Evolutionary conservation across 345 rosid species (phyloP), one percentile per base, ranked within the genome.

Genomic region (Turritis glabra): DNA sequence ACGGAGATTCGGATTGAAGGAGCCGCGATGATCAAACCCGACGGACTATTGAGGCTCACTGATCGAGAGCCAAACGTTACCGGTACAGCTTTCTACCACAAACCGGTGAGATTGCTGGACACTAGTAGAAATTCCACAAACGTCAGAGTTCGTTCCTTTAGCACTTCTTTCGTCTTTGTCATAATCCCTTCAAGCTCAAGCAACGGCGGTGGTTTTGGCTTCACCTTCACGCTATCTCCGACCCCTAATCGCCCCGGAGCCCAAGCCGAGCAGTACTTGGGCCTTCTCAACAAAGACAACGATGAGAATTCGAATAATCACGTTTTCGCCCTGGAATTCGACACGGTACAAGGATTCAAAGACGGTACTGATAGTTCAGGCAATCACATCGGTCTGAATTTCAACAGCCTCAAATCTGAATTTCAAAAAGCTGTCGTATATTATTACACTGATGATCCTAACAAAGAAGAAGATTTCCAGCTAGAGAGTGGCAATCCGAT

Each of bases 301-400:
- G 22, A 84, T 2, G 74, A 67, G 8, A 6, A 69, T 0, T 0
- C 5, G 3, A 15, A 66, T 0, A 84, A 89, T 70, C 87, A 83
- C 47, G 73, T 89, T 29, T 79, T 89, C 19, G 88, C 88, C 0
- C 84, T 89, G 1, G 94, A 89, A 25, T 82, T 89, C 35, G 91
- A 86, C 70, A 86, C 90, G 0, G 84, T 83, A 3, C 86, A 69
- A 56, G 93, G 93, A 8, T 77, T 83, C 80, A 71, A 75, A 3
- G 81, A 72, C 2, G 46, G 1, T 11, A 0, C 3, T 0, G 80
- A 80, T 21, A 26, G 65, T 0, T 52, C 13, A 15, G 89, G 89
- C 23, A 87, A 84, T 56, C 88, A 89, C 69, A 77, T 86, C 8
- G 91, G 88, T 19, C 44, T 89, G 50, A 82, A 85, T 64, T 48